Evolutionary conservation across 805 yeast genomes (phyloP), one percentile per base, ranked within the genome.

Genomic region (Metschnikowia arizonensis): DNA sequence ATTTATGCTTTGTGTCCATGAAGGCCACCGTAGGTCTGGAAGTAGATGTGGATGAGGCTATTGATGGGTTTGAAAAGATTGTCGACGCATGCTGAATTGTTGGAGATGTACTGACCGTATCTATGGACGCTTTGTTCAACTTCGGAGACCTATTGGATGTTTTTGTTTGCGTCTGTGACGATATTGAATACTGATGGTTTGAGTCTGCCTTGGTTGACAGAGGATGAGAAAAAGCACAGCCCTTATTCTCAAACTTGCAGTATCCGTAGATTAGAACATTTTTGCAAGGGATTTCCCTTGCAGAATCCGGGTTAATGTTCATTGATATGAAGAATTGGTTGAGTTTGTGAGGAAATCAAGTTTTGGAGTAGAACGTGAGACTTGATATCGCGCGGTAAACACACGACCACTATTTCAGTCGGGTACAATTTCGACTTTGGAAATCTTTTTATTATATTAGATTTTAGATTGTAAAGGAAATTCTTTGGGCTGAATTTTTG

Each of bases 231-330:
- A 87, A 88, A 2, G 83, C 84, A 60, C 96, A 88, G 9, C 96
- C 96, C 57, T 87, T 88, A 54, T 85, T 84, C 56, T 86, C 89
- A 66, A 78, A 88, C 62, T 87, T 87, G 70, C 97, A 88, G 57
- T 77, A 87, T 3, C 96, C 97, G 68, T 88, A 88, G 28, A 87
- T 86, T 39, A 83, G 79, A 45, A 88, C 82, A 57, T 88, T 88
- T 61, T 89, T 77, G 66, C 96, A 88, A 45, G 85, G 89, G 24
- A 88, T 82, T 48, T 82, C 82, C 62, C 78, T 83, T 5, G 90
- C 89, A 60, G 78, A 67, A 35, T 78, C 82, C 46, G 69, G 66
- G 55, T 76, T 76, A 47, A 70, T 64, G 47, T 60, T 60, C 63
- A 59, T 59, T 33, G 34, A 31, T 5, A 32, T 12, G 29, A 18